Evolutionary conservation across 352 stramenopile genomes (phyloP).

Genomic region (Pythium angustatum): DNA sequence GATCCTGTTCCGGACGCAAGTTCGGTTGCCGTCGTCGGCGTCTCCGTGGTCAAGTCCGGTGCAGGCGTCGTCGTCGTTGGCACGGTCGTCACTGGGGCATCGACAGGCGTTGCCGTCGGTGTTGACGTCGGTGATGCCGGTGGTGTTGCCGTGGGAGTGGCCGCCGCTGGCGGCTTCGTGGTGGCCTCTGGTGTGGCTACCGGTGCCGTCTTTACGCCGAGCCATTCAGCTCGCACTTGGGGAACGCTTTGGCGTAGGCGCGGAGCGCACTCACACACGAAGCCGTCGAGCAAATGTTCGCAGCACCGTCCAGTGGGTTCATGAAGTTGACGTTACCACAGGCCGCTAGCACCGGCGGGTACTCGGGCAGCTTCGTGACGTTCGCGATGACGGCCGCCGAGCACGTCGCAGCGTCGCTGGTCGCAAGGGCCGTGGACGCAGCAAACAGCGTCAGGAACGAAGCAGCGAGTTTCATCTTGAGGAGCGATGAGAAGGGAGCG

Average conservation of each 20-base stretch:
- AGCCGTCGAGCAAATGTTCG: neutral
- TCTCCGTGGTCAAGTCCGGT: too few relatives aligned
- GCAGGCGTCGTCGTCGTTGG: neutral
- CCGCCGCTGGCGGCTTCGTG: neutral
- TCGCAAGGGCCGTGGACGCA: neutral
- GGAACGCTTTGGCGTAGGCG: neutral
- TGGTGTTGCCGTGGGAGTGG: neutral
- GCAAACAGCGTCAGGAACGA: neutral
- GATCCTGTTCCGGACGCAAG: too few relatives aligned
- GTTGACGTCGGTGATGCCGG: neutral
- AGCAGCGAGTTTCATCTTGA: neutral
- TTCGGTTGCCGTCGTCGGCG: too few relatives aligned
- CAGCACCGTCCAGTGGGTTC: neutral
- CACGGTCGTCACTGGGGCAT: neutral
- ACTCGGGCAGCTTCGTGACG: constrained; percentile 1
- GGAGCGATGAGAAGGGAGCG: too few relatives aligned
- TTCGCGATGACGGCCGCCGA: neutral
- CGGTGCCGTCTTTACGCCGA: neutral
- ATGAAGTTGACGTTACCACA: neutral
- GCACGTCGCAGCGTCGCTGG: neutral
- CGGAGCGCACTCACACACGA: neutral
- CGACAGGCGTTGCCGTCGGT: neutral
- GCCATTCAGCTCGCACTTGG: neutral
- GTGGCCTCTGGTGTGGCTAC: neutral
- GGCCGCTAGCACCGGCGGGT: neutral